Evolutionary conservation across 495 filamentous ascomycete genomes (phyloP), one percentile per base, ranked within the genome.

Genomic region (Cercophora scortea): DNA sequence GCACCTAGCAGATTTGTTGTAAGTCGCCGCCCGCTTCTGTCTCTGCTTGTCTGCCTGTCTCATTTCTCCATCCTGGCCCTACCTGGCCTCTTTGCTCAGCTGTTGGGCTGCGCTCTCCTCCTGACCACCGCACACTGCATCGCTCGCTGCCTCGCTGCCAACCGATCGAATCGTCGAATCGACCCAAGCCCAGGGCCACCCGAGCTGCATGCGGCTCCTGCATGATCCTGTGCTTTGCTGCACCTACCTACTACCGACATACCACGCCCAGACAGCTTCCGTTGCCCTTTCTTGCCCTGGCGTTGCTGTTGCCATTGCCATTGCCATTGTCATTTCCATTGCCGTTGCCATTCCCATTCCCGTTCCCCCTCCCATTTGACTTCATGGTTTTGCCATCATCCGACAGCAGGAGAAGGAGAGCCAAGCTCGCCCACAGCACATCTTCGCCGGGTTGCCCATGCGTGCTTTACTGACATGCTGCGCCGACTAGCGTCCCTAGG

Each of bases 401-500:
- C 25, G 10, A 18, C 52, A 42, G 11, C 39, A 33, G 11, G 13
- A 10, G 35, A 39, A 33, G 11, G 13, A 10, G 35, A 39, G 25
- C 39, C 3, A 11, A 19, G 15, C 39, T 18, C 16, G 13, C 41
- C 15, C 40, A 1, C 17, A 6, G 6, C 39, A 25, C 25, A 11
- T 44, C 13, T 6, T 38, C 2, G 6, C 49, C 40, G n/a, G n/a
- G n/a, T n/a, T 15, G 49, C 35, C 39, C 45, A 59, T 57, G 53
- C 32, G 7, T 18, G 11, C 7, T n/a, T 52, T 35, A 55, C 73
- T 76, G 52, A 76, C 59, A 75, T 73, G 71, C 60, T 71, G 43
- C 68, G 69, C 43, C 68, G 67, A 50, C 58, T 71, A 76, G 73
- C 61, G 55, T 69, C 68, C 59, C 63, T 72, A 42, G 68, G 71